phyloP scores from a whole-genome alignment of 148 eudicot genomes.

The Rhododendron mucronatum region DNA sequence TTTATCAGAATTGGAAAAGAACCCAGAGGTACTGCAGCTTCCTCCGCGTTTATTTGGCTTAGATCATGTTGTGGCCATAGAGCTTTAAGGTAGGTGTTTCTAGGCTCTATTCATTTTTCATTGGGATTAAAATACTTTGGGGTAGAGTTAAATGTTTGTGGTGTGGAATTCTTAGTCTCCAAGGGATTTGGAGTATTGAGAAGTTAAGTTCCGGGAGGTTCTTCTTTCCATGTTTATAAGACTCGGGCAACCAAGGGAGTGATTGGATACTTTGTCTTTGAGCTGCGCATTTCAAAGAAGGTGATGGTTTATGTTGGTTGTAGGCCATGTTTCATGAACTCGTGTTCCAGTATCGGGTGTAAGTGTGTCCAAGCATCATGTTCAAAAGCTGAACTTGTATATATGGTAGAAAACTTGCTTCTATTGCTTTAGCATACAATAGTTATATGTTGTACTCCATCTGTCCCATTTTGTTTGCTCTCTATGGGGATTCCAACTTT shows the following conservation, averaged over 20 bases:
- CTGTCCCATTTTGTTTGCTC: not conserved
- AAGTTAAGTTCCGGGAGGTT: not conserved
- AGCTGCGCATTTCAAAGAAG: not conserved
- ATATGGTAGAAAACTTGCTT: not conserved
- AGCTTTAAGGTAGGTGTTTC: not conserved
- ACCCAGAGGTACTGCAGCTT: not conserved
- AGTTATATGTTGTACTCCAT: not conserved
- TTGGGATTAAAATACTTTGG: not conserved
- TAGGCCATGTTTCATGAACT: not conserved
- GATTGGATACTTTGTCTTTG: not conserved
- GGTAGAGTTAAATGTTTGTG: not conserved
- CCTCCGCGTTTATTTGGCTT: not conserved
- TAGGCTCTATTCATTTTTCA: not conserved
- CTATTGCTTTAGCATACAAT: not conserved
- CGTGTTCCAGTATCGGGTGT: not conserved
- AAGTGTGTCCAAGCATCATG: not conserved
- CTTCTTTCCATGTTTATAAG: not conserved
- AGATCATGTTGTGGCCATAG: not conserved
- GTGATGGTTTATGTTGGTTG: not conserved
- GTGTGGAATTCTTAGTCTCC: not conserved
- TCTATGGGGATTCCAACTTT: not conserved
- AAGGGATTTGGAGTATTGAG: not conserved
- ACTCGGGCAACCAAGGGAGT: not conserved
- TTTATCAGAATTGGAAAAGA: not conserved
- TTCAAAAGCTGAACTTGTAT: not conserved